Conservation (phyloP, 1,284 basidiomycete species). For the Pterulicium gracile region DNA sequence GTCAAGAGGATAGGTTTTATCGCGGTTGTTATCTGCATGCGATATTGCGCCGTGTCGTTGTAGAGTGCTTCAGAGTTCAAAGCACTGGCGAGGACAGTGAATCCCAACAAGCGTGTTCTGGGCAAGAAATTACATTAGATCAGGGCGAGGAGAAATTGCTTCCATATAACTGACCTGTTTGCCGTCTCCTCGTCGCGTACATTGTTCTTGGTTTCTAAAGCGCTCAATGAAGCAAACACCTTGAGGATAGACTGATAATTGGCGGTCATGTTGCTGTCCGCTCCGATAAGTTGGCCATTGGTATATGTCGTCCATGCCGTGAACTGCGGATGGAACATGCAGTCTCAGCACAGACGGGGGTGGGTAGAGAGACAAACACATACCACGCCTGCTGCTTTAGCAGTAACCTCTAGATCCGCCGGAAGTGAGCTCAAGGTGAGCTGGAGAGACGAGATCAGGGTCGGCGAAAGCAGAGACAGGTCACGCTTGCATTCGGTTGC, state of each 20-base stretch:
- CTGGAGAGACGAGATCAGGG: slow-evolving; percentile 69
- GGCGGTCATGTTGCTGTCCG: slow-evolving; percentile 60
- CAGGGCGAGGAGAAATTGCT: not conserved
- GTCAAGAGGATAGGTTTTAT: slow-evolving; percentile 69
- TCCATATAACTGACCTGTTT: slow-evolving; percentile 39
- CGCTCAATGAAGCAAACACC: slow-evolving; percentile 59
- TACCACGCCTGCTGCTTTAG: slow-evolving; percentile 76
- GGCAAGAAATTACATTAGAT: not conserved
- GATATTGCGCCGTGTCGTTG: slow-evolving; percentile 66
- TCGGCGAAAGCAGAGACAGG: slow-evolving; percentile 71
- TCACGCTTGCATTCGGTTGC: slow-evolving; percentile 88
- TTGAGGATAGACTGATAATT: slow-evolving; percentile 64
- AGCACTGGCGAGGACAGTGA: slow-evolving; percentile 75
- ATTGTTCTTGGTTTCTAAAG: slow-evolving; percentile 34
- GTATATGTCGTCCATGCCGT: slow-evolving; percentile 91
- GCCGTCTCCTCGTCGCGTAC: slow-evolving; percentile 33
- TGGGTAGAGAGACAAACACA: slow-evolving; percentile 19
- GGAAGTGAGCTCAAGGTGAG: slow-evolving; percentile 52
- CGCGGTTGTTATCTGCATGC: slow-evolving; percentile 61
- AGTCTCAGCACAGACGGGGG: not conserved
- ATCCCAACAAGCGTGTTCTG: slow-evolving; percentile 68
- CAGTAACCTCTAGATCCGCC: slow-evolving; percentile 76
- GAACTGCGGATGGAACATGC: slow-evolving; percentile 39
- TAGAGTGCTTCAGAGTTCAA: slow-evolving; percentile 82
- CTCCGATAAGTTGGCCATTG: slow-evolving; percentile 71